phyloP scores from a whole-genome alignment of 2,329 filamentous ascomycete genomes.

The Alternaria rosae region DNA sequence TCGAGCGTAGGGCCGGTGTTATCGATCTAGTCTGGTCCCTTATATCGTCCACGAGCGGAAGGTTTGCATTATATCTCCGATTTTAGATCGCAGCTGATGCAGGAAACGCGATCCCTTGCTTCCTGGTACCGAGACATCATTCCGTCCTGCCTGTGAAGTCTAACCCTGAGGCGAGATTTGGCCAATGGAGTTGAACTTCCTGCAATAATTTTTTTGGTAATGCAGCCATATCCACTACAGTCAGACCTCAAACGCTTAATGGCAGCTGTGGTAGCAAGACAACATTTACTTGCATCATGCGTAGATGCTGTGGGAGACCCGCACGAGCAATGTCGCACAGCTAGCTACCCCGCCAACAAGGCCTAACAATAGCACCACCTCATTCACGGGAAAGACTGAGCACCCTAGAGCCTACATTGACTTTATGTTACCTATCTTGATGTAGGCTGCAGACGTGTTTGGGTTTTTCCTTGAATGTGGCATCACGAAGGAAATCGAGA shows the following conservation, averaged over 20 bases:
- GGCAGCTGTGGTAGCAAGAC: slow-evolving; percentile 29
- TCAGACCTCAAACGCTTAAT: slow-evolving; percentile 25
- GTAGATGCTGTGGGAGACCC: neutral
- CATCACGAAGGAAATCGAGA: neutral
- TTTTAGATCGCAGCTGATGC: slow-evolving; percentile 4
- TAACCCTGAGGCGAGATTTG: slow-evolving; percentile 7
- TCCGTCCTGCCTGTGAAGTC: slow-evolving; percentile 4
- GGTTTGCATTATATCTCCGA: neutral
- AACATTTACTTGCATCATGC: slow-evolving; percentile 16
- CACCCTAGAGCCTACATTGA: neutral
- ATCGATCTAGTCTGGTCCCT: neutral
- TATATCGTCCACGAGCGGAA: neutral
- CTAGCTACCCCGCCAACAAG: neutral
- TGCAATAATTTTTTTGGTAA: slow-evolving; percentile 7
- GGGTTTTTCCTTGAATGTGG: neutral
- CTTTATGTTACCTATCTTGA: neutral
- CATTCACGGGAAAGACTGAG: neutral
- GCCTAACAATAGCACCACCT: neutral
- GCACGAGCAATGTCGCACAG: neutral
- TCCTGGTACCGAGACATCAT: slow-evolving; percentile 1
- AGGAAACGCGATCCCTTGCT: slow-evolving; percentile 2
- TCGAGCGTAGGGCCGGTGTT: neutral
- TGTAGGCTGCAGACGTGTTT: neutral
- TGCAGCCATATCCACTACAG: slow-evolving; percentile 6
- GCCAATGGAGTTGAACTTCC: slow-evolving; percentile 16